Percentiles rank a stretch among this genome's conserved stretches.
Conservation (phyloP, 2,329 filamentous ascomycete species). For the Pyrenophora graminea region DNA sequence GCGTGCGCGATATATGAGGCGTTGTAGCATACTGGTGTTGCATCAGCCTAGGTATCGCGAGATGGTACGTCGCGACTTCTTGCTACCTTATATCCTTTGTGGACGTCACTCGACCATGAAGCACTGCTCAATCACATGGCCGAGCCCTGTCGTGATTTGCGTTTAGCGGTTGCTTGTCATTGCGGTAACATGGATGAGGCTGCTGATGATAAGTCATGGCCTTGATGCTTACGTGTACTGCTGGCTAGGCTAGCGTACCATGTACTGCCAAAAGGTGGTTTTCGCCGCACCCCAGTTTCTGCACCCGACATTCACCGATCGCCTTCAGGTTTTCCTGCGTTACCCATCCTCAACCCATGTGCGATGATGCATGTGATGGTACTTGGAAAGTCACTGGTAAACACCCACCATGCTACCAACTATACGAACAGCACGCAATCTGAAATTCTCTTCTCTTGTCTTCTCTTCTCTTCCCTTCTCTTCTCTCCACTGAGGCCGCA, state of each 20-base stretch:
- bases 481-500: not conserved
- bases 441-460: too few relatives aligned
- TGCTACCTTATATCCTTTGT: not conserved
- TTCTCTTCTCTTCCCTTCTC: too few relatives aligned
- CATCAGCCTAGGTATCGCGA: not conserved
- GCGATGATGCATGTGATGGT: constrained; percentile 5
- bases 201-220: constrained; percentile 20
- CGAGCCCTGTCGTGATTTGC: not conserved
- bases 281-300: constrained; percentile 1
- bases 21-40: not conserved
- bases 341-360: not conserved
- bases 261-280: constrained; percentile 1
- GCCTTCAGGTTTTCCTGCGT: not conserved
- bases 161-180: not conserved
- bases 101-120: not conserved
- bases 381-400: not conserved
- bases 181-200: constrained; percentile 2
- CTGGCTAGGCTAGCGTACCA: constrained; percentile 1
- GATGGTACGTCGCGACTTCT: not conserved
- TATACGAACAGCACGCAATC: not conserved
- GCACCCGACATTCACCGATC: constrained; percentile 9
- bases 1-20: not conserved
- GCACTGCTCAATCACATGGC: not conserved
- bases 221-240: constrained; percentile 14
- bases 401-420: not conserved